These are phyloP conservation scores for Penicillium rolfsii DNA, from an alignment of 2,329 filamentous ascomycete genomes.

Conservation along the genomic window DNA sequence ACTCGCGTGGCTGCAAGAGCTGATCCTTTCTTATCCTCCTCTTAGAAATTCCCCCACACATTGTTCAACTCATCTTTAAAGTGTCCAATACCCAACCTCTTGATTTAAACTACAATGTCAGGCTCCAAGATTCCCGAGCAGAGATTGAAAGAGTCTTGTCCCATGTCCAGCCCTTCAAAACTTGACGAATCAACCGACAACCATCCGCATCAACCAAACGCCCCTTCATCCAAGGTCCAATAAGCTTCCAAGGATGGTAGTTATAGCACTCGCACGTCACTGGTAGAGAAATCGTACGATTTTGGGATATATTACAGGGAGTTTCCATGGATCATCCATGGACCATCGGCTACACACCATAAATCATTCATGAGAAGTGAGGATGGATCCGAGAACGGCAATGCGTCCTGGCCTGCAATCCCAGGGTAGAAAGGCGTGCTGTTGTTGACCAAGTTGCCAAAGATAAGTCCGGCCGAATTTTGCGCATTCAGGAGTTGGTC, in stretches of 20 bases:
- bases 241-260: conserved; percentile 22
- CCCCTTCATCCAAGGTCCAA: conserved; percentile 21
- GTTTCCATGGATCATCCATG: conserved; percentile 39
- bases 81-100: no score
- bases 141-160: background rate
- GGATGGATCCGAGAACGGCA: conserved; percentile 25
- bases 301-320: conserved; percentile 16
- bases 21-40: background rate
- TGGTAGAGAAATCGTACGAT: background rate
- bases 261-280: no score
- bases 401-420: conserved; percentile 18
- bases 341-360: conserved; percentile 41
- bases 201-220: conserved; percentile 10
- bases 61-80: background rate
- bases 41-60: background rate
- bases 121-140: conserved; percentile 3
- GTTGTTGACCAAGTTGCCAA: conserved; percentile 23
- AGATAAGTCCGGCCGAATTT: conserved; percentile 26
- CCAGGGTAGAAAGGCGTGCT: conserved; percentile 17
- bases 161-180: background rate
- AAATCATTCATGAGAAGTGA: conserved; percentile 29
- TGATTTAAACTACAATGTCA: no score
- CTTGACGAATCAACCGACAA: background rate
- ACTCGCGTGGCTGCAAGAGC: background rate
- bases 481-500: conserved; percentile 6